Base-by-base conservation (phyloP, 2,329 filamentous ascomycete species). In the Sphaceloma murrayae region DNA sequence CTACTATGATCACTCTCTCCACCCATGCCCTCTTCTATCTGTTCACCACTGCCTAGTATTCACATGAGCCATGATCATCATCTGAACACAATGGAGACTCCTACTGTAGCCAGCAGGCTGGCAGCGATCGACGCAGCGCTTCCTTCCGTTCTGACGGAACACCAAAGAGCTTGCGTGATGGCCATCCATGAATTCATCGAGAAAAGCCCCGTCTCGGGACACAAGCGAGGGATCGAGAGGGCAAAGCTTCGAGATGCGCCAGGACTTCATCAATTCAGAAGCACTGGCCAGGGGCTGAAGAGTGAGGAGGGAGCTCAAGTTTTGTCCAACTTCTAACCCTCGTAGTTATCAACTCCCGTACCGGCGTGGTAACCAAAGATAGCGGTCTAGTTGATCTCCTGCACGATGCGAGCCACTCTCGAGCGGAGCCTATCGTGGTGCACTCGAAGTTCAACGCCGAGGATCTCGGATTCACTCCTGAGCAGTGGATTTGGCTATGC, bases 401-500 rank as follows among this genome's bases (percentile, higher is more conserved):
- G 11, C 42, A 45, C 16, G 17, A 34, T 5, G 27, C 13, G 7
- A 10, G n/a, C 4, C 31, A 45, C 21, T 21, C 22, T 26, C 8
- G 30, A 16, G 36, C 22, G 5, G n/a, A 8, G 6, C 10, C 7
- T 13, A 11, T 24, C 9, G 9, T 17, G 4, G 13, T 21, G 10
- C n/a, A 34, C 8, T 45, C 42, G 21, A 27, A 5, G 2, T 13
- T 45, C 10, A 22, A 14, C 22, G 42, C 42, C 3, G 31, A 18
- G 8, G 42, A 45, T 19, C 29, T 45, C 3, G 42, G 31, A 5
- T 34, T 45, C 24, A 34, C 30, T 11, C 31, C 34, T 13, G 4
- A 45, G 31, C 19, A 45, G 29, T 45, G 29, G 30, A 29, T 45
- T 14, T 45, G 29, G 29, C 42, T 45, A 2, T 34, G 30, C 30